phyloP scores from a whole-genome alignment of 2,329 filamentous ascomycete species.

The Eurotiales sp. region DNA sequence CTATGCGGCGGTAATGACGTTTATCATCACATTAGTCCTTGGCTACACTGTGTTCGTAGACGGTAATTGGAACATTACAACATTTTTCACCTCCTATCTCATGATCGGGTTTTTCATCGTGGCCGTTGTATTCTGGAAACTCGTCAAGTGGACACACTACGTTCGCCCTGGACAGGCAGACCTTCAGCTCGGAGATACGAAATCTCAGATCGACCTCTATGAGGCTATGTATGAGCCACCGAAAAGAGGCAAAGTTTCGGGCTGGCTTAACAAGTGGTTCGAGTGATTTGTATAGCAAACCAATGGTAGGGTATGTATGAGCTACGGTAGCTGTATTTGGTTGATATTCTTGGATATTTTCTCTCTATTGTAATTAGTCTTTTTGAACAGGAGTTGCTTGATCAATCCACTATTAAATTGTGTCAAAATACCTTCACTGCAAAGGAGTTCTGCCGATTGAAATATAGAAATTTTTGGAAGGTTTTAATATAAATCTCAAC shows the following conservation, averaged over 20 bases:
- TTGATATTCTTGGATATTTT: not conserved
- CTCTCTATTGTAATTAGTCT: not conserved
- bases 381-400: too few relatives aligned
- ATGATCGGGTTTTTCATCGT: conserved; percentile 69
- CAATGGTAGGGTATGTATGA: not conserved
- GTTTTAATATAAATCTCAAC: too few relatives aligned
- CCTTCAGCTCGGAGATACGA: conserved; percentile 63
- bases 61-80: conserved; percentile 63
- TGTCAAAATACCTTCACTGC: too few relatives aligned
- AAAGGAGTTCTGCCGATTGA: too few relatives aligned
- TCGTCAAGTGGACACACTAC: conserved; percentile 50
- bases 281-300: conserved; percentile 14
- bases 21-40: conserved; percentile 71
- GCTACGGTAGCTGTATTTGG: not conserved
- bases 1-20: conserved; percentile 63
- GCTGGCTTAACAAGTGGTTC: conserved; percentile 19
- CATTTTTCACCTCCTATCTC: conserved; percentile 69
- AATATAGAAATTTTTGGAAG: too few relatives aligned
- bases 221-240: conserved; percentile 15
- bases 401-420: too few relatives aligned
- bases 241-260: conserved; percentile 20
- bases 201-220: conserved; percentile 7
- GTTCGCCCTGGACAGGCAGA: conserved; percentile 58
- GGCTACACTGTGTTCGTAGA: conserved; percentile 69
- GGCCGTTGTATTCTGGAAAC: conserved; percentile 64